Percentiles rank a stretch among this genome's conserved stretches.
These are phyloP conservation scores for Fusarium praegraminearum DNA, from an alignment of 2,329 filamentous ascomycete species.

Conservation along the genomic window DNA sequence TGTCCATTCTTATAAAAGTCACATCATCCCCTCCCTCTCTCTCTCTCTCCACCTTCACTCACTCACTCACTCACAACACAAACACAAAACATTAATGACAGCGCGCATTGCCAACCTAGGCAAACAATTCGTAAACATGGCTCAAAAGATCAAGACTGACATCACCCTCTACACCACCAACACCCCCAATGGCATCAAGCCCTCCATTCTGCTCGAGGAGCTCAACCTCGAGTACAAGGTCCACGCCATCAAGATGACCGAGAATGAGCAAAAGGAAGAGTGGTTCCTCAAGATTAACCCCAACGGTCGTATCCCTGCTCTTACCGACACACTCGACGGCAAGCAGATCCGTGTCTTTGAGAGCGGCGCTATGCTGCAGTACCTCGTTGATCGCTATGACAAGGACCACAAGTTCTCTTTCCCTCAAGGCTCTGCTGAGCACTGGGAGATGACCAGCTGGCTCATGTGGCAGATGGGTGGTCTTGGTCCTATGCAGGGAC, in stretches of 20 bases:
- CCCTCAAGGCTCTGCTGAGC: conserved; percentile 76
- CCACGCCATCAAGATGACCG: conserved; percentile 75
- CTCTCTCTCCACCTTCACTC: background rate
- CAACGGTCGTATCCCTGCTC: conserved; percentile 89
- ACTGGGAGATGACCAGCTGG: conserved; percentile 85
- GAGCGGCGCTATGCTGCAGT: conserved; percentile 85
- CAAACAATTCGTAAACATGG: conserved; percentile 49
- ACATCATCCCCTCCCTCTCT: background rate
- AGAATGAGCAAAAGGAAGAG: conserved; percentile 83
- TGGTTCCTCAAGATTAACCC: conserved; percentile 95
- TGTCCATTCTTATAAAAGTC: conserved; percentile 23
- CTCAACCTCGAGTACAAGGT: conserved; percentile 83
- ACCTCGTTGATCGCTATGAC: conserved; percentile 86
- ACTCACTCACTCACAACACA: background rate
- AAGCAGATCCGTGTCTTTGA: conserved; percentile 83
- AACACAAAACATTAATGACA: conserved; percentile 37
- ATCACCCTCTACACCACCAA: conserved; percentile 85
- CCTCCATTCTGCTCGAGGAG: conserved; percentile 88
- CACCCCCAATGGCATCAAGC: conserved; percentile 92
- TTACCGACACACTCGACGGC: conserved; percentile 86
- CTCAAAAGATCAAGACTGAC: conserved; percentile 60
- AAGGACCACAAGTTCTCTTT: conserved; percentile 85
- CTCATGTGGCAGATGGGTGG: conserved; percentile 83
- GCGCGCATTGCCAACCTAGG: conserved; percentile 44
- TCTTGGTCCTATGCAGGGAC: conserved; percentile 82